phyloP scores from a whole-genome alignment of 148 eudicot genomes.

The Fallopia convolvulus region DNA sequence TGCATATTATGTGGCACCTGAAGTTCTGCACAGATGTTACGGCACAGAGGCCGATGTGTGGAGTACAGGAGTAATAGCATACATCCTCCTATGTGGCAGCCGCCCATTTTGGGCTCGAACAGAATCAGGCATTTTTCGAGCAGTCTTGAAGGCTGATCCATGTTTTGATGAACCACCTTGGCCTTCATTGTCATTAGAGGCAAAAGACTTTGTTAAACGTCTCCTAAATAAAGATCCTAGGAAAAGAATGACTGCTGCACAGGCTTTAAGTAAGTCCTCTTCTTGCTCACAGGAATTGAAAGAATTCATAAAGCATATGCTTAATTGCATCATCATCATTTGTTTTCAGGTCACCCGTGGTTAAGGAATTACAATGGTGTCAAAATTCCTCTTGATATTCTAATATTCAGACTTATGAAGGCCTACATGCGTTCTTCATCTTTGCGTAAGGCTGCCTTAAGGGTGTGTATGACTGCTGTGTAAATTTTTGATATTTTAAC shows the following conservation, averaged over 20 bases:
- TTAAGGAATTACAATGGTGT: conserved; percentile 27
- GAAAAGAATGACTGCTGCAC: conserved; percentile 54
- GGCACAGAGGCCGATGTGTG: conserved; percentile 60
- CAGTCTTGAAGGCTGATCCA: conserved; percentile 54
- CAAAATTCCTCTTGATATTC: conserved; percentile 44
- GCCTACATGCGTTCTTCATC: conserved; percentile 58
- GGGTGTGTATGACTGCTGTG: conserved; percentile 36
- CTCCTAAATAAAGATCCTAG: conserved; percentile 45
- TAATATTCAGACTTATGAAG: conserved; percentile 48
- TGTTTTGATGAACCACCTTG: conserved; percentile 51
- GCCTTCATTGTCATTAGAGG: conserved; percentile 47
- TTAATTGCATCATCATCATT: neutral
- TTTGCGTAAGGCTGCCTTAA: conserved; percentile 65
- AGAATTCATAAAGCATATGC: neutral
- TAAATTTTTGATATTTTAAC: neutral
- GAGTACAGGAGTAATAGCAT: conserved; percentile 63
- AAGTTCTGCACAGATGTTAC: conserved; percentile 54
- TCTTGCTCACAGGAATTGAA: neutral
- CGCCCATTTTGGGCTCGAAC: conserved; percentile 70
- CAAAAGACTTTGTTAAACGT: conserved; percentile 51
- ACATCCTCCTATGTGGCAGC: conserved; percentile 61
- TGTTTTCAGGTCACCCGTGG: conserved; percentile 54
- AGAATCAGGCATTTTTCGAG: conserved; percentile 56
- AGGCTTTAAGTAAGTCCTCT: conserved; percentile 46
- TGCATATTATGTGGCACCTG: conserved; percentile 67